phyloP scores from a whole-genome alignment of 306 rosid genomes.

The Lathyrus oleraceus region DNA sequence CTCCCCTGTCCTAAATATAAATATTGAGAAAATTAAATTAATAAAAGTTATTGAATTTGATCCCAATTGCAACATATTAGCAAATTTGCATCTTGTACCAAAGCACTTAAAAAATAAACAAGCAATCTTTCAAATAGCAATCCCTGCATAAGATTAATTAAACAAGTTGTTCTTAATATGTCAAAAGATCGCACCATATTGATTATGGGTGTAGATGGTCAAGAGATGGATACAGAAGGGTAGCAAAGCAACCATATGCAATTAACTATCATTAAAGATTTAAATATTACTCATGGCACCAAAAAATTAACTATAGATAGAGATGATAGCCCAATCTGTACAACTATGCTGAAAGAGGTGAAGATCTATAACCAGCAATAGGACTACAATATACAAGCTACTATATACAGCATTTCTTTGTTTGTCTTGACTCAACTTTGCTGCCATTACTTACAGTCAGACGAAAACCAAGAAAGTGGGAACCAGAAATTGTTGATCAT shows the following conservation, averaged over 20 bases:
- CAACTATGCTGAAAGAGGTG: conserved; percentile 8
- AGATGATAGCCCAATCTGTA: conserved; percentile 31
- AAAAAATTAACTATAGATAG: conserved; percentile 8
- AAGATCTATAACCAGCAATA: conserved; percentile 15
- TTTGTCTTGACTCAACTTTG: conserved; percentile 30
- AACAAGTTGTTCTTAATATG: background rate
- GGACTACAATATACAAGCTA: conserved; percentile 30
- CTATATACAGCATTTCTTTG: conserved; percentile 36
- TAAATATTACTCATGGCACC: conserved; percentile 22
- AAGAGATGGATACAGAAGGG: background rate
- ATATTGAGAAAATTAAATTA: too few relatives aligned
- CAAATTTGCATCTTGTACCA: background rate
- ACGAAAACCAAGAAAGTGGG: conserved; percentile 20
- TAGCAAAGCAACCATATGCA: background rate
- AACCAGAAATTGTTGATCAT: conserved; percentile 29
- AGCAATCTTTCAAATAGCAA: background rate
- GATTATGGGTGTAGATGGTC: background rate
- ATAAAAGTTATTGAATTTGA: too few relatives aligned
- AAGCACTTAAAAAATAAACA: background rate
- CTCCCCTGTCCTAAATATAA: too few relatives aligned
- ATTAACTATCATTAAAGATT: background rate
- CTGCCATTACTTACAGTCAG: conserved; percentile 8
- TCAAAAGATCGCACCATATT: background rate
- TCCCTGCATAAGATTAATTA: background rate
- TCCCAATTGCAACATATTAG: background rate